Evolutionary conservation across 805 yeast species (phyloP), one percentile per base, ranked within the genome.

Genomic region (Yamadazyma tumulicola): DNA sequence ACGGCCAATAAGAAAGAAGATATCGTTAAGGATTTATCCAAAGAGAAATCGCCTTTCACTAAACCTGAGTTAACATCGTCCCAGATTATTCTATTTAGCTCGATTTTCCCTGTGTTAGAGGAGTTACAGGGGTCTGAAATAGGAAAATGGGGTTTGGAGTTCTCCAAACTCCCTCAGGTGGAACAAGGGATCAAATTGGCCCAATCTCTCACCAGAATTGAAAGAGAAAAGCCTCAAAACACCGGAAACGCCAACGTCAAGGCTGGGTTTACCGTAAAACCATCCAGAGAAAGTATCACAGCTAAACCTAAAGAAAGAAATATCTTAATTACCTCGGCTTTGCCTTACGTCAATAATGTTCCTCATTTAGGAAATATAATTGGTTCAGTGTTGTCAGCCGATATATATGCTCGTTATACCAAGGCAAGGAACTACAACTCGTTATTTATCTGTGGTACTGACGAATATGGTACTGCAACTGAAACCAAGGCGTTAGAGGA

Each of bases 381-480:
- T 37, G 99, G 99, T 5, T 84, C 95, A 20, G 97, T 91, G 24
- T 73, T 93, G 45, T 77, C 88, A 39, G 98, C 98, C 21, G 99
- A 93, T 66, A 85, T 91, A 43, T 93, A 76, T 62, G 74, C 97
- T 37, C 79, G 97, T 55, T 93, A 85, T 61, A 77, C 85, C 57
- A 89, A 88, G 61, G 80, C 82, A 50, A 79, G 96, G 69, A 85
- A 87, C 60, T 81, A 82, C 66, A 93, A 89, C 59, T 72, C 95
- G 14, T 67, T 93, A 45, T 93, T 69, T 54, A 65, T 93, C 38
- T 88, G 98, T 64, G 99, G 99, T 66, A 93, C 98, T 24, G 99
- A 93, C 59, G 99, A 93, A 66, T 93, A 93, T 58, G 99, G 99
- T 58, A 93, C 99, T 38, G 99, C 99, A 30, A 93, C 98, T 11